These are phyloP conservation scores for Clonostachys chloroleuca DNA, from an alignment of 2,329 filamentous ascomycete species.

Conservation along the genomic window DNA sequence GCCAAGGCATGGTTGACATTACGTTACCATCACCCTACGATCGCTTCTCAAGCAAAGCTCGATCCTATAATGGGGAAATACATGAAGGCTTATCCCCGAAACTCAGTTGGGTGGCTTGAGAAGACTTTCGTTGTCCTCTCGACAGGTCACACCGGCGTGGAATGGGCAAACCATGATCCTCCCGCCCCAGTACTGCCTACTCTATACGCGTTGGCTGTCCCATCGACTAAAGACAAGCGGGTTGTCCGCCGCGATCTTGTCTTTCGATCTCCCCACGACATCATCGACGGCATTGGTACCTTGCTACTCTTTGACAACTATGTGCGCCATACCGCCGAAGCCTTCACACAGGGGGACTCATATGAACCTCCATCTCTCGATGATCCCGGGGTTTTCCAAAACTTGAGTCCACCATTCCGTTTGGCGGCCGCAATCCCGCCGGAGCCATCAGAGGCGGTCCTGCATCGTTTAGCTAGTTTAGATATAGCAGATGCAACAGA, in stretches of 20 bases:
- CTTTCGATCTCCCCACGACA: constrained; percentile 28
- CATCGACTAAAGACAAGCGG: background rate
- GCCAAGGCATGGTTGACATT: constrained; percentile 24
- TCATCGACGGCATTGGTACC: constrained; percentile 33
- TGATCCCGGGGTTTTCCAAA: constrained; percentile 8
- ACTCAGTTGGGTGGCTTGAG: constrained; percentile 16
- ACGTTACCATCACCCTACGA: constrained; percentile 22
- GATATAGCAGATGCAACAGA: constrained; percentile 1
- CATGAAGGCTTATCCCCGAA: constrained; percentile 16
- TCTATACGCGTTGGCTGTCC: constrained; percentile 20
- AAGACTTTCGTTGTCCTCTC: constrained; percentile 18
- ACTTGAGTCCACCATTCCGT: constrained; percentile 18
- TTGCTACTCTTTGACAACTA: constrained; percentile 25
- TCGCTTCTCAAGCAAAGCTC: constrained; percentile 18
- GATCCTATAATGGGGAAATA: constrained; percentile 10
- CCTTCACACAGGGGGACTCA: constrained; percentile 7
- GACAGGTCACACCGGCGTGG: constrained; percentile 12
- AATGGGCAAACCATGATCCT: constrained; percentile 28
- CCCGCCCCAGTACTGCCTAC: constrained; percentile 21
- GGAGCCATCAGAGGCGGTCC: constrained; percentile 5
- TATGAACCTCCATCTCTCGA: constrained; percentile 9
- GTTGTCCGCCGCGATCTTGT: constrained; percentile 19
- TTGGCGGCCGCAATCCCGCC: constrained; percentile 13
- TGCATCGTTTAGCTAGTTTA: constrained; percentile 6
- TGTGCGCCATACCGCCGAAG: constrained; percentile 11